These are phyloP conservation scores for Phytophthora lateralis DNA, from an alignment of 352 stramenopile genomes.

Conservation along the genomic window DNA sequence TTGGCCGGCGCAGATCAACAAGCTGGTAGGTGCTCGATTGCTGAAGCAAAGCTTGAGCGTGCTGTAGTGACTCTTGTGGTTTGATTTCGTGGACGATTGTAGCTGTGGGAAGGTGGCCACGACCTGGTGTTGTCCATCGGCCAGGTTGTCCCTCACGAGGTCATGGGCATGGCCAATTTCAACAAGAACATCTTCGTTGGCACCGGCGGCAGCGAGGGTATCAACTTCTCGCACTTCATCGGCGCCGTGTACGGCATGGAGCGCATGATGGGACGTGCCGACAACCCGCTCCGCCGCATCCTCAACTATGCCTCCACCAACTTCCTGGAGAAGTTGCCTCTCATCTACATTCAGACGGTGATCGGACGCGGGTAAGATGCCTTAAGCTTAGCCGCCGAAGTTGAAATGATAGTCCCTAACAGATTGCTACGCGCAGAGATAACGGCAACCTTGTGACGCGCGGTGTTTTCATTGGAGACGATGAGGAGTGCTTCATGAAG, in stretches of 20 bases:
- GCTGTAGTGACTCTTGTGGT: neutral
- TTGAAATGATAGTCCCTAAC: neutral
- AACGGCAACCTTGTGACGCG: conserved; percentile 77
- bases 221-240: conserved; percentile 99
- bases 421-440: conserved; percentile 32
- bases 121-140: conserved; percentile 96
- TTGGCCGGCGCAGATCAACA: conserved; percentile 97
- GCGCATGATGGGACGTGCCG: conserved; percentile 96
- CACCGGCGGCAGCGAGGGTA: conserved; percentile 92
- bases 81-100: neutral
- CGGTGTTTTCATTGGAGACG: conserved; percentile 96
- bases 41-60: neutral
- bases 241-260: conserved; percentile 98
- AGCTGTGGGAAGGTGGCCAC: conserved; percentile 92
- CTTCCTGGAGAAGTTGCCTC: conserved; percentile 89
- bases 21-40: conserved; percentile 68
- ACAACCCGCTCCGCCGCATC: conserved; percentile 96
- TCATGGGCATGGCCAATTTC: conserved; percentile 99
- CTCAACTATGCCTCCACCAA: conserved; percentile 96
- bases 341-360: conserved; percentile 97
- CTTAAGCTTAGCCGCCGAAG: neutral
- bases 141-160: conserved; percentile 97
- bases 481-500: conserved; percentile 95
- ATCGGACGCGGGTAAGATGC: conserved; percentile 74
- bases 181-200: conserved; percentile 99